Evolutionary conservation across 495 filamentous ascomycete genomes (phyloP), one percentile per base, ranked within the genome.

Genomic region (Penicillium argentinense): DNA sequence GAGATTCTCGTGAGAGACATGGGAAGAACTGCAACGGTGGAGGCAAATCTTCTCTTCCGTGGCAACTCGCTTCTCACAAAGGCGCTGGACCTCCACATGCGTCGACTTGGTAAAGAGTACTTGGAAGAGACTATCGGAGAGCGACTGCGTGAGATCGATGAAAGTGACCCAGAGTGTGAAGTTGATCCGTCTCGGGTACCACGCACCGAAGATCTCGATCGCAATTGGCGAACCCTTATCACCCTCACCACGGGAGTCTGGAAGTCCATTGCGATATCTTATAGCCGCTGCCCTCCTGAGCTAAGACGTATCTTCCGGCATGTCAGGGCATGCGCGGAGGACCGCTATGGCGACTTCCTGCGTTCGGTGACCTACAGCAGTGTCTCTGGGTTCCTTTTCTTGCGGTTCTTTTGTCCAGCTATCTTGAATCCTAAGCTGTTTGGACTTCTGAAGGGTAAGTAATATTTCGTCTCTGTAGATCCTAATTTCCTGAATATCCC

Each of bases 351-450:
- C n/a, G 91, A 95, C 59, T 93, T 93, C 57, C 72, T 96, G 27
- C 82, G 89, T 13, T 92, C 86, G n/a, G 91, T 97, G 25, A 83
- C 84, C 18, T 99, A 97, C 64, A 96, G 90, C 48, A 95, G 89
- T 60, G 91, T 99, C 23, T 96, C 91, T 47, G 93, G 93, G 2
- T 99, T 99, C 60, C 69, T 99, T 17, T 99, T 99, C 60, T 73
- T 99, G 46, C 82, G 93, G 17, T 97, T 97, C 73, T 91, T 99
- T 59, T 96, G 90, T 50, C 95, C 93, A 3, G 93, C 93, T 17
- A 90, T 99, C 33, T 73, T 99, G 6, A 97, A 97, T 59, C 93
- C 93, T 4, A 97, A 96, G 65, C 76, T 99, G 18, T 99, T 99
- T 67, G 91, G 91, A 16, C 76, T 99, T 28, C 70, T 97, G 9